phyloP scores from a whole-genome alignment of 352 stramenopile genomes.

The Hyaloperonospora arabidopsidis region DNA sequence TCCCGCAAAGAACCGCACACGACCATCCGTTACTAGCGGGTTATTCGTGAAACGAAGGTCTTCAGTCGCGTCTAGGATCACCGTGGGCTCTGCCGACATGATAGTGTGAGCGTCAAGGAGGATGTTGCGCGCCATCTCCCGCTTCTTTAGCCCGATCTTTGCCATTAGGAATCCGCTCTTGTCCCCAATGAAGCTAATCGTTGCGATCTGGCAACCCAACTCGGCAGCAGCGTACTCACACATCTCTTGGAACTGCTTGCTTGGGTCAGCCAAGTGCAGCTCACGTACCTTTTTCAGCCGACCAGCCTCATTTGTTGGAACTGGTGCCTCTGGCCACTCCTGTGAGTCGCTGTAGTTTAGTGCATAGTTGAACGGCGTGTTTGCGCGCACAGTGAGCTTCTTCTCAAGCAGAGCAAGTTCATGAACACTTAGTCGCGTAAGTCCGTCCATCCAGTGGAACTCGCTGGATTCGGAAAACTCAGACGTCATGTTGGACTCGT shows the following conservation, averaged over 20 bases:
- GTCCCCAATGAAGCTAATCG: conserved; percentile 58
- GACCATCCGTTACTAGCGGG: conserved; percentile 62
- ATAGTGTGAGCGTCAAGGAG: conserved; percentile 75
- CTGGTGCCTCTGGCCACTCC: conserved; percentile 72
- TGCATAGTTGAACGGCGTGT: conserved; percentile 64
- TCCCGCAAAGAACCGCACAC: conserved; percentile 76
- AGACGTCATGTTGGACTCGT: conserved; percentile 19
- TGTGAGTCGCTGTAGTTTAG: conserved; percentile 75
- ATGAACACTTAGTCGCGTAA: conserved; percentile 33
- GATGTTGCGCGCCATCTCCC: conserved; percentile 70
- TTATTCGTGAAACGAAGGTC: conserved; percentile 76
- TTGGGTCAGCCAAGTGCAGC: conserved; percentile 67
- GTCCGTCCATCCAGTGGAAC: conserved; percentile 37
- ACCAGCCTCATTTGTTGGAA: conserved; percentile 53
- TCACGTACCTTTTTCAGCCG: conserved; percentile 66
- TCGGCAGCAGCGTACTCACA: conserved; percentile 77
- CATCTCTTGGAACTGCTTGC: conserved; percentile 82
- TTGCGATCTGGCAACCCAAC: conserved; percentile 70
- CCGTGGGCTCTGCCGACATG: conserved; percentile 67
- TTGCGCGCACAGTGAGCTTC: conserved; percentile 54
- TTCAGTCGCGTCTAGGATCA: conserved; percentile 73
- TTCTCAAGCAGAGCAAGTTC: conserved; percentile 56
- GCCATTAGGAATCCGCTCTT: conserved; percentile 82
- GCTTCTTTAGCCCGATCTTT: conserved; percentile 69
- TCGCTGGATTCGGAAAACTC: conserved; percentile 39